Conservation (phyloP, 495 filamentous ascomycete genomes). For the Symbiotaphrina buchneri region DNA sequence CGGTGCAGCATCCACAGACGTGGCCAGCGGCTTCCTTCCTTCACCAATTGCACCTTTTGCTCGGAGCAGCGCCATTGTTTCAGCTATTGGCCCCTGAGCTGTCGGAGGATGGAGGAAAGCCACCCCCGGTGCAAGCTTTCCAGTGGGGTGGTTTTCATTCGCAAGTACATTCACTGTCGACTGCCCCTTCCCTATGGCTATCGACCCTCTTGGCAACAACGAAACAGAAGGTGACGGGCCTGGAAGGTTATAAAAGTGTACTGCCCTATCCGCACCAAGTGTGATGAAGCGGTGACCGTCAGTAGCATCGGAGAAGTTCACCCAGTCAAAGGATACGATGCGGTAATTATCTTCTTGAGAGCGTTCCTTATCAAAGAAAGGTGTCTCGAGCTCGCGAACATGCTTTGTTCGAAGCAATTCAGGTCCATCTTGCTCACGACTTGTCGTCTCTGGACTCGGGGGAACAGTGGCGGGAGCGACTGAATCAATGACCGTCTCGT, state of each 20-base stretch:
- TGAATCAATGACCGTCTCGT: constrained; percentile 9
- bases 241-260: too few relatives aligned
- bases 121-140: too few relatives aligned
- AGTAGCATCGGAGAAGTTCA: constrained; percentile 33
- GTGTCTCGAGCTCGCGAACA: constrained; percentile 21
- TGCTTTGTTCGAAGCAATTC: constrained; percentile 20
- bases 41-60: constrained; percentile 21
- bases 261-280: constrained; percentile 44
- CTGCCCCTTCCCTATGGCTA: too few relatives aligned
- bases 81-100: too few relatives aligned
- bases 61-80: constrained; percentile 2
- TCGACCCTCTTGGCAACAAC: constrained; percentile 22
- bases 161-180: too few relatives aligned
- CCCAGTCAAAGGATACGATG: constrained; percentile 74
- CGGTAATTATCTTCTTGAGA: constrained; percentile 30
- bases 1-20: not conserved
- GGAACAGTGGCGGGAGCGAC: too few relatives aligned
- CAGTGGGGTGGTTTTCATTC: too few relatives aligned
- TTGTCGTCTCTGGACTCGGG: too few relatives aligned
- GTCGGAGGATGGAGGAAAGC: too few relatives aligned
- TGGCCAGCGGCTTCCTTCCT: constrained; percentile 19
- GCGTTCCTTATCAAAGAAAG: constrained; percentile 20
- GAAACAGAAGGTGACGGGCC: constrained; percentile 22
- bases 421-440: constrained; percentile 12
- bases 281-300: constrained; percentile 44